phyloP scores from a whole-genome alignment of 1,284 basidiomycete species.

The Cutaneotrichosporon arboriforme region DNA sequence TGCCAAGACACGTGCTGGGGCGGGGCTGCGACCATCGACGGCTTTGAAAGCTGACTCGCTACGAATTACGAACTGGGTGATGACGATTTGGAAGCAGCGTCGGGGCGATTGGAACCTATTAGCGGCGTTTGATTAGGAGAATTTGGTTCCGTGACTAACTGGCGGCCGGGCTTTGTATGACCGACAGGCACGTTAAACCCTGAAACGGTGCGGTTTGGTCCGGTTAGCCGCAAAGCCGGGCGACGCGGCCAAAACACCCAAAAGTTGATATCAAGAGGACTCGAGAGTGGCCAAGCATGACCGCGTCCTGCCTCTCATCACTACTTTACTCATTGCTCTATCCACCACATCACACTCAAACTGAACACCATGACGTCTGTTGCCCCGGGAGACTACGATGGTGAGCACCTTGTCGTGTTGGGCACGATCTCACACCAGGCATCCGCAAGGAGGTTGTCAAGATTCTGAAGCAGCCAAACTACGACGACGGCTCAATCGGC shows the following conservation, averaged over 20 bases:
- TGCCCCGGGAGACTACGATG: constrained; percentile 39
- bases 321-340: background rate
- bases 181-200: background rate
- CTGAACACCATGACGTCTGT: constrained; percentile 25
- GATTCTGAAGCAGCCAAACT: constrained; percentile 45
- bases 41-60: too few relatives aligned
- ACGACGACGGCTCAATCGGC: constrained; percentile 47
- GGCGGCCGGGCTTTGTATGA: too few relatives aligned
- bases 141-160: too few relatives aligned
- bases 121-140: too few relatives aligned
- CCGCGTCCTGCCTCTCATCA: background rate
- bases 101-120: too few relatives aligned
- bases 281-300: background rate
- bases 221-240: too few relatives aligned
- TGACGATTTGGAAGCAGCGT: too few relatives aligned
- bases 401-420: constrained; percentile 15
- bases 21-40: too few relatives aligned
- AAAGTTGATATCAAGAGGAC: background rate
- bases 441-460: constrained; percentile 43
- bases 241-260: background rate
- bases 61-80: too few relatives aligned
- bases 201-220: background rate
- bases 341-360: background rate
- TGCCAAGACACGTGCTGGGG: too few relatives aligned
- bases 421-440: constrained; percentile 25